Evolutionary conservation across 208 protist genomes (phyloP).

Genomic region (Trypanosoma lewisi): DNA sequence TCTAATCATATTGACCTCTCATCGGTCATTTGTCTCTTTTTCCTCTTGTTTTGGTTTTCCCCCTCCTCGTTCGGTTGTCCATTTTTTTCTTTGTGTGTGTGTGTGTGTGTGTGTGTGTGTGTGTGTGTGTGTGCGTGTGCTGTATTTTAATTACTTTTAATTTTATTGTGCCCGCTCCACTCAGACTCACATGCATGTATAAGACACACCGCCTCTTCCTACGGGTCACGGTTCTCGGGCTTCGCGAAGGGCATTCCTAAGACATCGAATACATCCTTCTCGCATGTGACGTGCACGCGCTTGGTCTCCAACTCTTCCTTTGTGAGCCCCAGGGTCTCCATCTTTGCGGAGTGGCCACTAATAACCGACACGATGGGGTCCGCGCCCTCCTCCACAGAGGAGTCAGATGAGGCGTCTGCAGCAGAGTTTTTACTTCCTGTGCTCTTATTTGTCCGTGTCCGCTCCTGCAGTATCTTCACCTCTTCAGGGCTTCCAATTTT

Average conservation of each 20-base stretch:
- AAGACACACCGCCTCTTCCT: constrained; percentile 26
- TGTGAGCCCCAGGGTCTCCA: constrained; percentile 74
- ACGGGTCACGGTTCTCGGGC: constrained; percentile 86
- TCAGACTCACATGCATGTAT: background rate
- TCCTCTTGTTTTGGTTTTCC: constrained; percentile 1
- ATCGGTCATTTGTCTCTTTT: constrained; percentile 12
- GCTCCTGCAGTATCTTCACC: constrained; percentile 75
- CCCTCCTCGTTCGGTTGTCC: constrained; percentile 13
- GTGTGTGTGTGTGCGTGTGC: background rate
- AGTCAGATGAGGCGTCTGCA: background rate
- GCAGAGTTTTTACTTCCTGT: constrained; percentile 15
- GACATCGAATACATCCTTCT: constrained; percentile 87
- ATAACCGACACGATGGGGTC: constrained; percentile 23
- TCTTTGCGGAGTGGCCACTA: constrained; percentile 31
- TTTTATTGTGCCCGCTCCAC: background rate
- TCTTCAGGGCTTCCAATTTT: constrained; percentile 82
- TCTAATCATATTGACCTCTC: background rate
- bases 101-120: too few species aligned
- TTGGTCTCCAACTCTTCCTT: constrained; percentile 84
- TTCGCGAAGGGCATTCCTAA: constrained; percentile 84
- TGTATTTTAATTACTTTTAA: background rate
- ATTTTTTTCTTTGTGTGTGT: constrained; percentile 6
- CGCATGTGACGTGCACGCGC: constrained; percentile 69
- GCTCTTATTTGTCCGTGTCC: constrained; percentile 69
- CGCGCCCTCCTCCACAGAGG: constrained; percentile 10